Percentiles rank a stretch among this genome's conserved stretches.
phyloP scores from a whole-genome alignment of 164 flowering plant species.

The Tetrastigma voinierianum region DNA sequence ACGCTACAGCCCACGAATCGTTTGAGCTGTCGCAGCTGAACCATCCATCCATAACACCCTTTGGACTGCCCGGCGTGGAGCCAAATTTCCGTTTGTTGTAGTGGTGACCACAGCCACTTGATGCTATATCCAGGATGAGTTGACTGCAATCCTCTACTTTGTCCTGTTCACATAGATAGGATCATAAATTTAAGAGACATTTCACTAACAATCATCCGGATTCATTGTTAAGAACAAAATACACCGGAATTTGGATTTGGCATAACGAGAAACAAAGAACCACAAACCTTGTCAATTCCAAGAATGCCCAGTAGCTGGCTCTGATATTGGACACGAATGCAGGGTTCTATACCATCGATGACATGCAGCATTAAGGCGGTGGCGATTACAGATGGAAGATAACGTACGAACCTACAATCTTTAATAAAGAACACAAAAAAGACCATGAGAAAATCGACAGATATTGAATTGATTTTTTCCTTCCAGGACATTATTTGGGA shows the following conservation, averaged over 20 bases:
- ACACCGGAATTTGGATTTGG: not conserved
- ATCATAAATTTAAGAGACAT: not conserved
- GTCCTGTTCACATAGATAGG: slow-evolving; percentile 30
- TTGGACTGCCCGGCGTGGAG: slow-evolving; percentile 57
- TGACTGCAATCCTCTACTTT: slow-evolving; percentile 42
- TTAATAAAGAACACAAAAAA: slow-evolving; percentile 10
- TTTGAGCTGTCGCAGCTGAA: slow-evolving; percentile 76
- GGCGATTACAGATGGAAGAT: slow-evolving; percentile 55
- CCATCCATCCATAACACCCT: slow-evolving; percentile 58
- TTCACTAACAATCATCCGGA: not conserved
- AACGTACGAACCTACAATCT: slow-evolving; percentile 53
- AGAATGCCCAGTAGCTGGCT: slow-evolving; percentile 41
- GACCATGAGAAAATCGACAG: not conserved
- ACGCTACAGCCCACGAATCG: slow-evolving; percentile 48
- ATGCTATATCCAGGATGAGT: slow-evolving; percentile 27
- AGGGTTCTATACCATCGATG: slow-evolving; percentile 31
- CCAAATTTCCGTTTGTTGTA: slow-evolving; percentile 47
- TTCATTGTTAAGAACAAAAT: not conserved
- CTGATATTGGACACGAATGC: slow-evolving; percentile 27
- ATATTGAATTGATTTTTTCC: not conserved
- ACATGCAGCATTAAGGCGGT: slow-evolving; percentile 55
- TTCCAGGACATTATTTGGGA: not conserved
- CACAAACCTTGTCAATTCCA: slow-evolving; percentile 41
- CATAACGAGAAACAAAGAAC: not conserved
- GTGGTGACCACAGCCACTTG: slow-evolving; percentile 7